phyloP scores from a whole-genome alignment of 192 early-diverging fungal species.

The Mortierella hygrophila region DNA sequence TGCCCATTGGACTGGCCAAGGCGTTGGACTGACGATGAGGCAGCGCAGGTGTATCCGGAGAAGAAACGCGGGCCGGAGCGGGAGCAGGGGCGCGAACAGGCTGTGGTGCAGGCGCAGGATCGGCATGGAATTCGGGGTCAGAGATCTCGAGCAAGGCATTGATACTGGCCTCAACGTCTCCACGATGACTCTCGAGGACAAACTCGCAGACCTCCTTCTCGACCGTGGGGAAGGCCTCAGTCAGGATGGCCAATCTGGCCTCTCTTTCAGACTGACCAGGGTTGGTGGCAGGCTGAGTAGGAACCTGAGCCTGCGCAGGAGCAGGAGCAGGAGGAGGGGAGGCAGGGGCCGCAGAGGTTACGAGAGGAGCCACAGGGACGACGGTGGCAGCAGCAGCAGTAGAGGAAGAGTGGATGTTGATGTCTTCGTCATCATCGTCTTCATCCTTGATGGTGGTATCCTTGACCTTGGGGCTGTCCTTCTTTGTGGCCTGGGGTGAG shows the following conservation, averaged over 20 bases:
- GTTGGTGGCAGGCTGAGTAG: background rate
- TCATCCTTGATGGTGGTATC: background rate
- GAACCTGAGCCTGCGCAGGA: background rate
- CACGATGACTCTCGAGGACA: slow-evolving; percentile 62
- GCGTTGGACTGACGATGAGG: slow-evolving; percentile 40
- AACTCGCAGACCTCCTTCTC: slow-evolving; percentile 65
- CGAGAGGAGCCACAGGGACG: background rate
- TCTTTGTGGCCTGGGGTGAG: slow-evolving; percentile 26
- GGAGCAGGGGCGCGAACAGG: slow-evolving; percentile 16
- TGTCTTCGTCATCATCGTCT: slow-evolving; percentile 24
- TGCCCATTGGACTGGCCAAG: slow-evolving; percentile 17
- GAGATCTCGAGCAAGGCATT: slow-evolving; percentile 65
- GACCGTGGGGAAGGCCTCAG: slow-evolving; percentile 66
- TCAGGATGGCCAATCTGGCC: slow-evolving; percentile 54
- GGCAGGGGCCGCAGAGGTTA: background rate
- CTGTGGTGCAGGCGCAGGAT: slow-evolving; percentile 5
- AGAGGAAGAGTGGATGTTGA: slow-evolving; percentile 25
- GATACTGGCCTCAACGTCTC: slow-evolving; percentile 61
- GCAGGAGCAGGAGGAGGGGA: background rate
- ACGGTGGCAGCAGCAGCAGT: background rate
- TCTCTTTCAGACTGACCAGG: slow-evolving; percentile 38
- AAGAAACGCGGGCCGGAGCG: background rate
- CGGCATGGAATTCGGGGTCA: slow-evolving; percentile 66
- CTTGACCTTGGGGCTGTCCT: background rate
- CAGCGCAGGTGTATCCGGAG: slow-evolving; percentile 24